Evolutionary conservation across 345 rosid genomes (phyloP), one percentile per base, ranked within the genome.

Genomic region (Toxicodendron radicans): DNA sequence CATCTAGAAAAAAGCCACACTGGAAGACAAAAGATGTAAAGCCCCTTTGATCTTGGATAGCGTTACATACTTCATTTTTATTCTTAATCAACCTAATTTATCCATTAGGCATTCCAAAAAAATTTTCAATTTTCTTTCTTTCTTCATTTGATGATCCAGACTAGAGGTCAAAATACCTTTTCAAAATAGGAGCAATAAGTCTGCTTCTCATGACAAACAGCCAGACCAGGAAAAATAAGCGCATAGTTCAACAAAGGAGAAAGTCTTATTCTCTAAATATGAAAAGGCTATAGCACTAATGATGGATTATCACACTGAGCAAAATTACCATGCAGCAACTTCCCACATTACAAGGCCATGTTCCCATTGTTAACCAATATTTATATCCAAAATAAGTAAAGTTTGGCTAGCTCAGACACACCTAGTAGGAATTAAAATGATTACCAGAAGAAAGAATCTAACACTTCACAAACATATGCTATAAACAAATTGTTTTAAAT

Each of bases 61-160:
- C 4, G 27, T 14, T 46, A 27, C 1, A 49, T 8, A 30, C 58
- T 66, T 66, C 57, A 17, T 21, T 4, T 7, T 21, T 17, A 49
- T 49, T 21, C 58, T 30, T 46, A 30, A 49, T 49, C 13, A 66
- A 16, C 43, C 57, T 49, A 30, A 20, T 48, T 27, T 41, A 20
- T n/a, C 38, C 20, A 27, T 20, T 38, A 33, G 3, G 23, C 46
- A 35, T 18, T 20, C 13, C 16, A 33, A n/a, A 14, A 18, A 38
- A 18, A 27, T n/a, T 3, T 16, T 1, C 17, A n/a, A 21, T 10
- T 17, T 64, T 20, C 67, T 38, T 38, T 56, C 49, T 27, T 58
- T 66, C 74, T 54, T 70, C 48, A 14, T 62, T 53, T 30, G 43
- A 32, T 58, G 33, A 48, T 63, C 30, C 68, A 69, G 65, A 32